Base-by-base conservation (phyloP, 2,329 filamentous ascomycete species). In the Blumeriella jaapii region DNA sequence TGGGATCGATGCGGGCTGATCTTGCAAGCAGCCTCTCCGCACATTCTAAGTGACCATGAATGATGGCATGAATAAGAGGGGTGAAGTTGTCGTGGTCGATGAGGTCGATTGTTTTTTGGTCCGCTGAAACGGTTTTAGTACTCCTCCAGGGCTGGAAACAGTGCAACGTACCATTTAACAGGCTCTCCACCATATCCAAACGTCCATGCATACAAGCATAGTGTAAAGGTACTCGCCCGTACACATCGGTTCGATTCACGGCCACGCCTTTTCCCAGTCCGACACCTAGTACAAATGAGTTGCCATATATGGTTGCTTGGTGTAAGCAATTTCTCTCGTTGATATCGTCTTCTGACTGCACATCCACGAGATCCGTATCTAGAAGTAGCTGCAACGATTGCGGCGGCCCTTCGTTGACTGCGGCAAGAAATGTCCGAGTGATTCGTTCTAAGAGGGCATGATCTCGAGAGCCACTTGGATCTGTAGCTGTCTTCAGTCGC, bases 11-110 rank as follows among this genome's bases (percentile, higher is more conserved):
- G 12, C 85, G 72, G n/a, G 89, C 86, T 34, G 81, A 80, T 49
- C 74, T 75, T 17, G 71, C 67, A 14, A 98, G 72, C 27, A 98
- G 68, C 34, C 75, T 71, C 55, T 84, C 69, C 2, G 93, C 86
- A 55, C 85, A 93, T 31, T 76, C 69, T 13, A 89, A 64, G 42
- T 91, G 79, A 15, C 82, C 78, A 52, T 93, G 86, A 34, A 94
- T 87, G 44, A 96, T 95, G 27, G 85, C 82, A 59, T 96, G 91
- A 38, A 98, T 91, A 29, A 98, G 64, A 1, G 91, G 87, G 0
- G 89, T 96, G 57, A 94, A 98, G 59, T 94, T 95, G 61, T 98
- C 89, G 54, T 96, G 83, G 53, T 98, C 91, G 54, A 87, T 87
- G 25, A 81, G 66, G 55, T 96, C 78, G 41, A 96, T 81, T 0